phyloP scores from a whole-genome alignment of 148 eudicot species.

The Vaccinium myrtillus region DNA sequence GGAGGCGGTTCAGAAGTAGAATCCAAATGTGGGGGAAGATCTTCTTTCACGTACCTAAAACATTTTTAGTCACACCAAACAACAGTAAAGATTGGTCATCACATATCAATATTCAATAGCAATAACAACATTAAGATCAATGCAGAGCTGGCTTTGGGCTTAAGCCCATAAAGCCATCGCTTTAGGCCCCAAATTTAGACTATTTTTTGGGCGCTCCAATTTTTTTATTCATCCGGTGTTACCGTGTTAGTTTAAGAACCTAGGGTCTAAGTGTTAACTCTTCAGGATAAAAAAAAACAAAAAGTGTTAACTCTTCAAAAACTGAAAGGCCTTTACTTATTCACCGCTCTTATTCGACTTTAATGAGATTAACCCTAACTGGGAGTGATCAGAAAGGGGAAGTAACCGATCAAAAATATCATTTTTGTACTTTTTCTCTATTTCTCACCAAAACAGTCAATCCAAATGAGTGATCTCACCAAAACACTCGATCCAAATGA shows the following conservation, averaged over 20 bases:
- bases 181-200: not conserved
- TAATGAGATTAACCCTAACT: not conserved
- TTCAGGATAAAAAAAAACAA: not conserved
- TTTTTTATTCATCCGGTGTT: not conserved
- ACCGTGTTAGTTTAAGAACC: no score
- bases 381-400: not conserved
- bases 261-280: not conserved
- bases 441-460: not conserved
- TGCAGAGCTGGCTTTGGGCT: not conserved
- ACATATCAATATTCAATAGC: not conserved
- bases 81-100: not conserved
- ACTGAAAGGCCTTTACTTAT: not conserved
- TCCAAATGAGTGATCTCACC: not conserved
- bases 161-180: not conserved
- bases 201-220: not conserved
- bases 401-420: not conserved
- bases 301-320: not conserved
- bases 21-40: constrained; percentile 47
- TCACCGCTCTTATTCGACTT: not conserved
- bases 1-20: constrained; percentile 66
- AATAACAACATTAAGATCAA: not conserved
- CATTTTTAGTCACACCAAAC: not conserved
- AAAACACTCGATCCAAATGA: not conserved
- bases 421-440: not conserved
- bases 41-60: constrained; percentile 30